Percentiles rank a stretch among this genome's conserved stretches.
These are phyloP conservation scores for Blastocystis sp. DNA, from an alignment of 352 stramenopile species.

Conservation along the genomic window DNA sequence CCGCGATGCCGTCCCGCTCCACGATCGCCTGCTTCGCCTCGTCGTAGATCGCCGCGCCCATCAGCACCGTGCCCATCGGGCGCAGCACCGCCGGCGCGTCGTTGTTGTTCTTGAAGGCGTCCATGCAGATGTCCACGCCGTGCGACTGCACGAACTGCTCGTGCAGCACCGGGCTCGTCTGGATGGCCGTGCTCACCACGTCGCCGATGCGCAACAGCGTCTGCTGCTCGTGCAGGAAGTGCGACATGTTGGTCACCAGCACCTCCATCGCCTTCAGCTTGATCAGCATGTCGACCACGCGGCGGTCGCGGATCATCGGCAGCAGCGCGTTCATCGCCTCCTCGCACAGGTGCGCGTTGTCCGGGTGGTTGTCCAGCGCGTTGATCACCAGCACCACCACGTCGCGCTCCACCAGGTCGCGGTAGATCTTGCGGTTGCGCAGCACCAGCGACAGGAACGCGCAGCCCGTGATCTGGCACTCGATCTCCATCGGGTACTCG, in stretches of 20 bases:
- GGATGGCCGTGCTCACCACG: constrained; percentile 43
- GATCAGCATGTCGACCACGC: constrained; percentile 62
- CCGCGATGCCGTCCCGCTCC: constrained; percentile 22
- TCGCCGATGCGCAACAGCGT: constrained; percentile 55
- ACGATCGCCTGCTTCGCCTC: constrained; percentile 65
- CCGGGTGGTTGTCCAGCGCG: constrained; percentile 46
- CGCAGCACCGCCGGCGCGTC: constrained; percentile 36
- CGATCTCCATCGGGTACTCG: constrained; percentile 13
- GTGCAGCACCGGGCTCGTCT: constrained; percentile 40
- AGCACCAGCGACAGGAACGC: constrained; percentile 64
- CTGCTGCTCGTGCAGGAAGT: constrained; percentile 60
- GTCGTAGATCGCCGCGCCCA: constrained; percentile 60
- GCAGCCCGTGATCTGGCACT: constrained; percentile 66
- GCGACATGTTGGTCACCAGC: constrained; percentile 55
- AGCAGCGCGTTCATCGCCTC: constrained; percentile 61
- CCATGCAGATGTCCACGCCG: constrained; percentile 48
- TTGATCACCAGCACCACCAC: constrained; percentile 62
- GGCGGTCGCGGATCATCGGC: constrained; percentile 26
- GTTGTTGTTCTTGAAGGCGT: constrained; percentile 61
- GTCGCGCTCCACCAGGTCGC: constrained; percentile 65
- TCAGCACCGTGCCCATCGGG: constrained; percentile 64
- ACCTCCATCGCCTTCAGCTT: constrained; percentile 64
- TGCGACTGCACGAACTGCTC: constrained; percentile 52
- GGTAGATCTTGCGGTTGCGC: constrained; percentile 51
- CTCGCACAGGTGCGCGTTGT: constrained; percentile 51